Percentiles rank a stretch among this genome's conserved stretches.
Conservation (phyloP, 208 protist species). For the Trypanosoma mega region DNA sequence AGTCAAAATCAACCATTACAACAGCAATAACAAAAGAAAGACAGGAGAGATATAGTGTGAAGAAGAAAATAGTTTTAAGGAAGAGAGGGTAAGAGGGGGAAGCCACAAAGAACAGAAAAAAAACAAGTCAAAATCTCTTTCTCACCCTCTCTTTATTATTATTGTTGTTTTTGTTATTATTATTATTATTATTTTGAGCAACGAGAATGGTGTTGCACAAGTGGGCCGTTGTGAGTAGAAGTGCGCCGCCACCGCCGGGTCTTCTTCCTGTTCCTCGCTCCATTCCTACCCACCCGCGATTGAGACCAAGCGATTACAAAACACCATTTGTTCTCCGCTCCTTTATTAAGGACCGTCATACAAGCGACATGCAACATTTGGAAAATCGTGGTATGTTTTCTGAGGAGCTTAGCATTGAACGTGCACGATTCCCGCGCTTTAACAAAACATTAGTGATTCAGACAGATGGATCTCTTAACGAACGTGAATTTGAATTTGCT, state of each 20-base stretch:
- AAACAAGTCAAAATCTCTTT: no score
- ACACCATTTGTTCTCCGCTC: constrained; percentile 80
- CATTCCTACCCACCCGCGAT: constrained; percentile 61
- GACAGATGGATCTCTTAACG: constrained; percentile 86
- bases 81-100: no score
- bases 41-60: no score
- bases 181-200: neutral
- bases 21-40: no score
- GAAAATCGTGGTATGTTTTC: constrained; percentile 90
- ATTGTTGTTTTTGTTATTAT: no score
- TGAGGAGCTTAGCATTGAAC: constrained; percentile 88
- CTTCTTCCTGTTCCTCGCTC: constrained; percentile 55
- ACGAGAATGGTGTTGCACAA: constrained; percentile 81
- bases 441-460: constrained; percentile 78
- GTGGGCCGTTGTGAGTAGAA: constrained; percentile 86
- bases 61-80: no score
- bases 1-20: no score
- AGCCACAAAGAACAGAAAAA: no score
- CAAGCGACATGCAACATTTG: constrained; percentile 85
- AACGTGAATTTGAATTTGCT: constrained; percentile 87
- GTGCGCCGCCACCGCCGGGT: constrained; percentile 58
- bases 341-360: constrained; percentile 86
- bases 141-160: no score
- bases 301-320: constrained; percentile 80
- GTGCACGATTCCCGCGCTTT: constrained; percentile 77